Evolutionary conservation across 2,329 filamentous ascomycete species (phyloP).

Genomic region (Dothideomycetes sp.): DNA sequence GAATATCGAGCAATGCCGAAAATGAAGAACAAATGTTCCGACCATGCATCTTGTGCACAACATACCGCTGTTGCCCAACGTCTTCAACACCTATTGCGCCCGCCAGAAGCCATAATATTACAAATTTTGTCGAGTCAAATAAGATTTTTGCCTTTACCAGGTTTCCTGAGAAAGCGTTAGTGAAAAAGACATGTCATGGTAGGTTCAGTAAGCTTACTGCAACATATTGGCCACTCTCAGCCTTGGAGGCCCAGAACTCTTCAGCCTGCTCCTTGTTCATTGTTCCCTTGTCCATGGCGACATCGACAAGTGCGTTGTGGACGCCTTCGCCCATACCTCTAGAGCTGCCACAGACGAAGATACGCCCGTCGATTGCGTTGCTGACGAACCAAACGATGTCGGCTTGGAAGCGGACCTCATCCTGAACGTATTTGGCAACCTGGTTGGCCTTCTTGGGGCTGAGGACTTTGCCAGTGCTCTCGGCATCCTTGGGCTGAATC

Average conservation of each 20-base stretch:
- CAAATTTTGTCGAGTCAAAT: not conserved
- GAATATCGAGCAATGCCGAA: too few relatives aligned
- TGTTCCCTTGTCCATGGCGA: constrained; percentile 87
- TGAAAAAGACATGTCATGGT: not conserved
- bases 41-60: too few relatives aligned
- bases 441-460: constrained; percentile 51
- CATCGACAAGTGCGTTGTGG: constrained; percentile 73
- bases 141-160: constrained; percentile 3
- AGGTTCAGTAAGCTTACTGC: constrained; percentile 32
- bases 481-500: constrained; percentile 20
- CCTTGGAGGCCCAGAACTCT: constrained; percentile 87
- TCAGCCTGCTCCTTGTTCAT: constrained; percentile 70
- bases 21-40: too few relatives aligned
- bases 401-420: constrained; percentile 81
- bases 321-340: constrained; percentile 98
- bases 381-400: constrained; percentile 98
- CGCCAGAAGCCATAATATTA: too few relatives aligned
- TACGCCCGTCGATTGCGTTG: constrained; percentile 87
- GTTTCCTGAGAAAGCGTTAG: constrained; percentile 1
- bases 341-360: constrained; percentile 92
- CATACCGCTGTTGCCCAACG: too few relatives aligned
- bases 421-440: constrained; percentile 86
- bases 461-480: constrained; percentile 65
- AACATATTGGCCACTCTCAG: constrained; percentile 88
- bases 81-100: too few relatives aligned